Conservation (phyloP, 2,329 filamentous ascomycete genomes). For the Monosporascus sp. region DNA sequence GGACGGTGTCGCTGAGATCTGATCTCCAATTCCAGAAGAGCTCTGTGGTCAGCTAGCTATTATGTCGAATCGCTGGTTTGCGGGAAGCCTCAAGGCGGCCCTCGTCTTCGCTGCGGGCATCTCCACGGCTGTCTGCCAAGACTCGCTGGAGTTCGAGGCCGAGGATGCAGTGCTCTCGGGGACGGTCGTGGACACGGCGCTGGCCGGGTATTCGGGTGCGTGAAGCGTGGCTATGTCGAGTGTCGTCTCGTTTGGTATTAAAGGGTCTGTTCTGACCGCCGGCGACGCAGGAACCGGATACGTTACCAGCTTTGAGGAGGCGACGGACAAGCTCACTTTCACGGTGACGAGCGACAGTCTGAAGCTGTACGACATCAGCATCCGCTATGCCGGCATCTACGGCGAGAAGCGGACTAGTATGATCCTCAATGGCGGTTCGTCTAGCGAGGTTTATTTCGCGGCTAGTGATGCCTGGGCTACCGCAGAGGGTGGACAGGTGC, state of each 20-base stretch:
- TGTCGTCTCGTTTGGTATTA: background rate
- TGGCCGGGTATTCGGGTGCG: conserved; percentile 33
- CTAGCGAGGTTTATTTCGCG: conserved; percentile 34
- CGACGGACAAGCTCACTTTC: conserved; percentile 38
- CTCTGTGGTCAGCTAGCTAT: background rate
- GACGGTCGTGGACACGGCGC: conserved; percentile 31
- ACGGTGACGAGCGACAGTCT: conserved; percentile 27
- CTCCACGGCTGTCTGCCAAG: background rate
- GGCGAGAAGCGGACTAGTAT: conserved; percentile 40
- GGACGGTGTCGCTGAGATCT: background rate
- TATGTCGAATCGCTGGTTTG: background rate
- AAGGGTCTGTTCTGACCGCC: background rate
- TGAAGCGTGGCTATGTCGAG: background rate
- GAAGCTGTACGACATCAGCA: conserved; percentile 37
- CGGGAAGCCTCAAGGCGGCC: background rate
- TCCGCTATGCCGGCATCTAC: conserved; percentile 39
- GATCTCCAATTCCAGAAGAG: background rate
- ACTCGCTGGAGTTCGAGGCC: conserved; percentile 27
- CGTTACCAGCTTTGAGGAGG: conserved; percentile 38
- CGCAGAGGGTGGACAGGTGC: conserved; percentile 36
- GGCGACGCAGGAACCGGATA: conserved; percentile 35
- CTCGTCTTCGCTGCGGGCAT: background rate
- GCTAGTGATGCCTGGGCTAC: conserved; percentile 32
- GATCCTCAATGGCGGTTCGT: conserved; percentile 35
- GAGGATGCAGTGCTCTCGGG: conserved; percentile 36